Percentiles rank a stretch among this genome's conserved stretches.
phyloP scores from a whole-genome alignment of 257 asterid species.

The Penstemon newberryi region DNA sequence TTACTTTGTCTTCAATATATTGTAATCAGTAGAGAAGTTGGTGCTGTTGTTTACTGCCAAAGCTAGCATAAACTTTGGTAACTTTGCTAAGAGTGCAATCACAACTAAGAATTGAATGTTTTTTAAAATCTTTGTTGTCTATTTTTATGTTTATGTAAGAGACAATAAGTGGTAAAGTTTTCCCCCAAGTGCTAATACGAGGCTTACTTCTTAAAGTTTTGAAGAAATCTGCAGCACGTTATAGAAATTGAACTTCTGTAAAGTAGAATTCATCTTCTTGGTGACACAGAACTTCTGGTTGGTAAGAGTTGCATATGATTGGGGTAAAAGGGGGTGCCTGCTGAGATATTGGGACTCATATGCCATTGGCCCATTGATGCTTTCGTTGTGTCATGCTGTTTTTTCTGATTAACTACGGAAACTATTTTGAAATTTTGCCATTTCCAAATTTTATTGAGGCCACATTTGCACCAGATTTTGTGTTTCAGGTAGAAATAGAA shows the following conservation, averaged over 20 bases:
- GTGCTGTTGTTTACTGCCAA: slow-evolving; percentile 1
- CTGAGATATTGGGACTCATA: slow-evolving; percentile 10
- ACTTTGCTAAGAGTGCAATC: background rate
- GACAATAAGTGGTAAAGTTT: background rate
- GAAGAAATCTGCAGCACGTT: slow-evolving; percentile 22
- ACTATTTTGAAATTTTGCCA: slow-evolving; percentile 7
- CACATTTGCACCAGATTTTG: too few relatives aligned
- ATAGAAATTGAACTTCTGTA: slow-evolving; percentile 7
- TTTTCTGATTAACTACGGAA: background rate
- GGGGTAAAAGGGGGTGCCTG: slow-evolving; percentile 14
- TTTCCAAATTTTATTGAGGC: background rate
- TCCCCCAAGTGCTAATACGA: slow-evolving; percentile 2
- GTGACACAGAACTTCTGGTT: slow-evolving; percentile 9
- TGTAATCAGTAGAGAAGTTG: background rate
- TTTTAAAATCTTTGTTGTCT: background rate
- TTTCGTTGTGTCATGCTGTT: background rate
- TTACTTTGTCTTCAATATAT: slow-evolving; percentile 5
- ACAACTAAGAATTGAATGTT: background rate
- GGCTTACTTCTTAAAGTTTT: slow-evolving; percentile 18
- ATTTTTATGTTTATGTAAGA: background rate
- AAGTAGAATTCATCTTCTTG: background rate
- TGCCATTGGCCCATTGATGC: background rate
- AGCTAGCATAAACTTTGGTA: slow-evolving; percentile 5
- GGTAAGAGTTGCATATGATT: slow-evolving; percentile 13
- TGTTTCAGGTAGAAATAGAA: slow-evolving; percentile 66